Evolutionary conservation across 805 yeast species (phyloP), one percentile per base, ranked within the genome.

Genomic region (Zygosaccharomyces bisporus): DNA sequence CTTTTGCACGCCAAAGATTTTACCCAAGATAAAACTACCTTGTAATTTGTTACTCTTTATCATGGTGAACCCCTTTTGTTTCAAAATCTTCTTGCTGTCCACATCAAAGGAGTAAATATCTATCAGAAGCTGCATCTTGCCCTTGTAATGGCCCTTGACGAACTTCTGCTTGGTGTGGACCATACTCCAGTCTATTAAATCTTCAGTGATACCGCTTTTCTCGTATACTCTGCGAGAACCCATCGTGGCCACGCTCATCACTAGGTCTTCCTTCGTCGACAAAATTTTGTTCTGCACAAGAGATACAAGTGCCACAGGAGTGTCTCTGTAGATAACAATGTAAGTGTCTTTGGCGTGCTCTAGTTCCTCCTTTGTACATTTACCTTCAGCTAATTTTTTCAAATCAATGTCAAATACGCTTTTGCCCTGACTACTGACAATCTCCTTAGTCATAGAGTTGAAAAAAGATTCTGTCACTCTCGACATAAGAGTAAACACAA

Each of bases 221-320:
- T 75, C 62, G 60, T 85, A 85, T 1, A 83, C 89, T 56, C 77
- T 77, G 64, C 89, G 76, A 36, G 83, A 77, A 46, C 84, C 84
- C 14, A 78, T 56, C 5, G 80, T 76, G 4, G 80, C 70, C 37
- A 83, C 78, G 25, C 69, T 72, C 46, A 82, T 76, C 16, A 71
- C 71, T 50, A 75, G 72, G 20, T 70, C 63, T 12, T 69, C 65
- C 18, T 65, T 64, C 6, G 71, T 61, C 0, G 75, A 66, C 39
- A 71, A 55, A 7, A 72, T 69, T n/a, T 73, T 69, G 31, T 66
- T 59, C 34, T 70, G 71, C 35, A 75, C 67, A 8, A 69, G 46
- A 0, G 81, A 72, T 23, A 75, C 68, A 29, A 81, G 68, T 0
- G 89, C 88, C 57, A 86, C 80, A 13, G 93, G 90, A 0, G 81